These are phyloP conservation scores for Ensete glaucum DNA, from an alignment of 176 grass and related monocot species.

Conservation along the genomic window DNA sequence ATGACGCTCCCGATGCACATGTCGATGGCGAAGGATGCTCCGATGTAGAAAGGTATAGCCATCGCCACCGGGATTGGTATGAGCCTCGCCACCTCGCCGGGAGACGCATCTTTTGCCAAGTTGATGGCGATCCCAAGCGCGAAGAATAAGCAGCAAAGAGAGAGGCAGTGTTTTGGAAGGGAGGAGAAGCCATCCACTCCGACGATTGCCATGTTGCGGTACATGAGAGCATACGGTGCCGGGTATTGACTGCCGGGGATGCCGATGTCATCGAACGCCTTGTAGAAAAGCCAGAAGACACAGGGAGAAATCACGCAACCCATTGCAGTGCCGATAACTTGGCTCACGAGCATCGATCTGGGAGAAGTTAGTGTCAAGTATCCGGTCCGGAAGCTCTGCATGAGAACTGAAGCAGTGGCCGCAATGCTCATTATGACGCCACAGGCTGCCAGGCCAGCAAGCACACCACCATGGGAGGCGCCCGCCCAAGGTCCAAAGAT, in stretches of 20 bases:
- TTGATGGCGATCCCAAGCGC: constrained; percentile 50
- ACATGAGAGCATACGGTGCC: constrained; percentile 78
- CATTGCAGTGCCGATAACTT: constrained; percentile 84
- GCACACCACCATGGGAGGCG: constrained; percentile 49
- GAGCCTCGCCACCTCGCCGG: constrained; percentile 38
- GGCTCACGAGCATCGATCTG: constrained; percentile 84
- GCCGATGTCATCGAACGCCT: constrained; percentile 69
- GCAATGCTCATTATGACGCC: constrained; percentile 99
- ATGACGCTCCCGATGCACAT: constrained; percentile 62
- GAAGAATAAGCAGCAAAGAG: constrained; percentile 77
- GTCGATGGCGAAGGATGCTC: constrained; percentile 87
- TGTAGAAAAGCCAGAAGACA: constrained; percentile 94
- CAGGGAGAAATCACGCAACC: constrained; percentile 72
- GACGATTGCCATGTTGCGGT: constrained; percentile 90
- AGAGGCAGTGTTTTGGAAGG: constrained; percentile 68
- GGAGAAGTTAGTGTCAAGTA: constrained; percentile 87
- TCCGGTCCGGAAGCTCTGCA: constrained; percentile 93
- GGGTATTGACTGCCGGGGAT: constrained; percentile 50
- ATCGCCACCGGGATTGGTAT: constrained; percentile 88
- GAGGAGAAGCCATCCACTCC: constrained; percentile 59
- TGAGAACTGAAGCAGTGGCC: constrained; percentile 74
- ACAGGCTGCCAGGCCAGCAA: constrained; percentile 68
- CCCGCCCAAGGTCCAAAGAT: constrained; percentile 73
- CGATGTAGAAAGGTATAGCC: constrained; percentile 91
- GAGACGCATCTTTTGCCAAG: constrained; percentile 38